Conservation (phyloP, 2,329 filamentous ascomycete species). For the Pseudogymnoascus sp. region DNA sequence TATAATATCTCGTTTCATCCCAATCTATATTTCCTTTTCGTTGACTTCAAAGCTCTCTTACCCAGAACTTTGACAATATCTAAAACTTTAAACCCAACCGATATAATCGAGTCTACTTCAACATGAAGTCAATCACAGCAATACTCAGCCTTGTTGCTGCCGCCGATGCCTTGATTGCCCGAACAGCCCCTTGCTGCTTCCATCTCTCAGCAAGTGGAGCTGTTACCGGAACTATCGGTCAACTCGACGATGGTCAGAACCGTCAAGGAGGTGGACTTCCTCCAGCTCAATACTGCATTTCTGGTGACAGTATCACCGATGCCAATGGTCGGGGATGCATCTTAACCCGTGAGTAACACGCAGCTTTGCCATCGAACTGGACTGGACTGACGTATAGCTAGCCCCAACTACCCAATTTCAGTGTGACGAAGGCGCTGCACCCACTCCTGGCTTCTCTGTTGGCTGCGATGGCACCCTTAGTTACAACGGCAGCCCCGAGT, state of each 20-base stretch:
- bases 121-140: no score
- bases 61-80: no score
- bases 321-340: constrained; percentile 53
- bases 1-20: no score
- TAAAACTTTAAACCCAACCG: no score
- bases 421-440: no score
- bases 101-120: no score
- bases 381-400: constrained; percentile 27
- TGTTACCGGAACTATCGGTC: constrained; percentile 45
- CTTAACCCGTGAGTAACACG: constrained; percentile 43
- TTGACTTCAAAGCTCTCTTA: no score
- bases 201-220: constrained; percentile 41
- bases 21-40: no score
- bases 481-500: constrained; percentile 43
- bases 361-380: no score
- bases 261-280: constrained; percentile 44
- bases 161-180: no score
- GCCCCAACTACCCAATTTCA: no score
- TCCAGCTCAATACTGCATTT: constrained; percentile 46
- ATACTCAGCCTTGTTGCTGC: no score
- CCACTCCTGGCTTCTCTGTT: constrained; percentile 41
- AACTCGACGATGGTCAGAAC: constrained; percentile 55
- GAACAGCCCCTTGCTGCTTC: constrained; percentile 30
- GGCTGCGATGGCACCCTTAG: constrained; percentile 44
- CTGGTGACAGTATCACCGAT: constrained; percentile 46